Evolutionary conservation across 805 yeast genomes (phyloP).

Genomic region (Cyberlindnera lachancei): DNA sequence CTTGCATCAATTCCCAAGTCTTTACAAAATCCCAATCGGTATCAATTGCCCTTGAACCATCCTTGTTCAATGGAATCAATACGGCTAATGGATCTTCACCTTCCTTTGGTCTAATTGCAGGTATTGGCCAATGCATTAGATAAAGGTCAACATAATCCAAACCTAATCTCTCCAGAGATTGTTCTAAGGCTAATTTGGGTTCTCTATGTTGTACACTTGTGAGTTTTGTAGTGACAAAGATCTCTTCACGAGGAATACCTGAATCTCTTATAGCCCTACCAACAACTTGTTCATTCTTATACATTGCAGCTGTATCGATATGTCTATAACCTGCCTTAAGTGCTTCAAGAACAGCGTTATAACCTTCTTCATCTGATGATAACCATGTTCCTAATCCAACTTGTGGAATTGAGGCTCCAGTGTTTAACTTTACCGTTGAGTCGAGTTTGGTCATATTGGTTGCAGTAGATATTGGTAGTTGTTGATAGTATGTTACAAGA

Average conservation of each 20-base stretch:
- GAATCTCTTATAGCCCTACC: slow-evolving; percentile 45
- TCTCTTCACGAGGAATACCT: slow-evolving; percentile 53
- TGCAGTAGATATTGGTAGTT: too few species aligned
- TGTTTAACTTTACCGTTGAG: slow-evolving; percentile 27
- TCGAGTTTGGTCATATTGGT: neutral
- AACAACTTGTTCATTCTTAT: slow-evolving; percentile 47
- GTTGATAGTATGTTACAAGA: too few species aligned
- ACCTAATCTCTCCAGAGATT: slow-evolving; percentile 52
- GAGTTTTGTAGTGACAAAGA: slow-evolving; percentile 67
- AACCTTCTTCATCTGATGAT: slow-evolving; percentile 25
- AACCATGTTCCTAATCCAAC: slow-evolving; percentile 44
- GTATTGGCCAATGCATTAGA: slow-evolving; percentile 76
- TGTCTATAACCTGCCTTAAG: slow-evolving; percentile 45
- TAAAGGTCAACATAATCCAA: slow-evolving; percentile 73
- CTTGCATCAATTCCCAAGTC: slow-evolving; percentile 15
- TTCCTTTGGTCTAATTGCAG: slow-evolving; percentile 25
- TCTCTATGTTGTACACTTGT: slow-evolving; percentile 37
- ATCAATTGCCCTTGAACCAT: slow-evolving; percentile 31
- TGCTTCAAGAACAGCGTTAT: slow-evolving; percentile 12
- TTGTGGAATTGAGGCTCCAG: slow-evolving; percentile 43
- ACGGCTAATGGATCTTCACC: slow-evolving; percentile 27
- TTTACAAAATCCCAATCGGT: slow-evolving; percentile 48
- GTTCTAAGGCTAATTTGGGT: slow-evolving; percentile 46
- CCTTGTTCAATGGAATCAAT: slow-evolving; percentile 29
- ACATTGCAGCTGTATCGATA: slow-evolving; percentile 51